Evolutionary conservation across 192 early-diverging fungal species (phyloP).

Genomic region (Rhizophagus prolifer): DNA sequence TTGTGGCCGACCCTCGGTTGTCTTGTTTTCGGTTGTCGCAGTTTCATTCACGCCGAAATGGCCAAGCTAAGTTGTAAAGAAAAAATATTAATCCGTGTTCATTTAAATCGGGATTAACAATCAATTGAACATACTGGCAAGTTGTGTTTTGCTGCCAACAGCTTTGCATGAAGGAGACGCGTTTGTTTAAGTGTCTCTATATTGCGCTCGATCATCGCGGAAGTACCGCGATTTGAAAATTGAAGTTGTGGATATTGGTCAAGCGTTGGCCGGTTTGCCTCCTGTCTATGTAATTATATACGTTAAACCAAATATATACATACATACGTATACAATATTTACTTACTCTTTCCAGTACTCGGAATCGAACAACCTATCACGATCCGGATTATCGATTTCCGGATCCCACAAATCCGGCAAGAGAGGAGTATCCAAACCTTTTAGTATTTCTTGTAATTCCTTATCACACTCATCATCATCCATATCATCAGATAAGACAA

Average conservation of each 20-base stretch:
- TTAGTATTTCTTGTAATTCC: conserved; percentile 38
- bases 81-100: not conserved
- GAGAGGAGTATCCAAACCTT: conserved; percentile 40
- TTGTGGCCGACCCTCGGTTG: conserved; percentile 15
- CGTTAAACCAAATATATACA: not conserved
- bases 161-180: conserved; percentile 47
- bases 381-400: conserved; percentile 13
- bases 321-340: conserved; percentile 4
- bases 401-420: conserved; percentile 32
- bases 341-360: not conserved
- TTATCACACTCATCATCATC: conserved; percentile 40
- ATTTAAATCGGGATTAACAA: not conserved
- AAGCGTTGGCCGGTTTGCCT: conserved; percentile 37
- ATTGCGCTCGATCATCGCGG: conserved; percentile 44
- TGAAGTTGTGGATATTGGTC: conserved; percentile 41
- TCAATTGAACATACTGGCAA: conserved; percentile 3
- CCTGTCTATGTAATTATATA: conserved; percentile 17
- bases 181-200: conserved; percentile 43
- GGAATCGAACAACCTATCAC: conserved; percentile 14
- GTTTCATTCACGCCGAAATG: conserved; percentile 9
- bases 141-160: conserved; percentile 16
- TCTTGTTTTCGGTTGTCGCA: conserved; percentile 24
- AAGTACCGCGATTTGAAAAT: conserved; percentile 39
- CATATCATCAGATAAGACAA: conserved; percentile 49
- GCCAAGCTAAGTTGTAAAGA: not conserved